Percentiles rank a stretch among this genome's conserved stretches.
Conservation (phyloP, 306 rosid genomes). For the Sphenostylis stenocarpa region DNA sequence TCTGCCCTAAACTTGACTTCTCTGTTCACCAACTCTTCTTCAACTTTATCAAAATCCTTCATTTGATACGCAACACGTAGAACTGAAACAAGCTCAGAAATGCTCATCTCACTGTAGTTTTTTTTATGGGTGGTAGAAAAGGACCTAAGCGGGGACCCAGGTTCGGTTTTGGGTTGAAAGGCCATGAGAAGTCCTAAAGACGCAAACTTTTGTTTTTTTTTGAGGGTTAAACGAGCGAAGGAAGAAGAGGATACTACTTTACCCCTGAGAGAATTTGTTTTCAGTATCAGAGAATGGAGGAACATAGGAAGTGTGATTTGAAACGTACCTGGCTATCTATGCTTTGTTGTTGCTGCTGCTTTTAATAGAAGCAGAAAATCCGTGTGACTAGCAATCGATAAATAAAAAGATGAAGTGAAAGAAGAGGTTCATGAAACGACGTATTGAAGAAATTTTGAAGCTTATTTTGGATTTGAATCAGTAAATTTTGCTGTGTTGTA, state of each 20-base stretch:
- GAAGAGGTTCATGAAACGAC: too few relatives aligned
- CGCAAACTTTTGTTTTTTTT: neutral
- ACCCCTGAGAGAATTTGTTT: neutral
- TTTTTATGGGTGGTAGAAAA: neutral
- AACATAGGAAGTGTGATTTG: neutral
- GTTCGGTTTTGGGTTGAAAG: neutral
- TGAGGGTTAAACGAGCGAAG: neutral
- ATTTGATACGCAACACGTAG: neutral
- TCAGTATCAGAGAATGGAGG: neutral
- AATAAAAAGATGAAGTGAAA: too few relatives aligned
- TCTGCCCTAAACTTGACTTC: neutral
- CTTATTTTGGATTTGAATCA: too few relatives aligned
- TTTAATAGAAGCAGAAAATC: too few relatives aligned
- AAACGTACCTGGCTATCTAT: neutral
- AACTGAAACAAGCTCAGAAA: constrained; percentile 1
- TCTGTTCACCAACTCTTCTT: constrained; percentile 2
- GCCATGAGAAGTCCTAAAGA: constrained; percentile 9
- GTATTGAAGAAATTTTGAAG: too few relatives aligned
- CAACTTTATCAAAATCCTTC: constrained; percentile 11
- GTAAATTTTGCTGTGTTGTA: too few relatives aligned
- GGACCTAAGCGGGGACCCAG: neutral
- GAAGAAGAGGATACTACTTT: neutral
- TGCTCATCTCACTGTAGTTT: neutral
- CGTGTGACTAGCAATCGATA: too few relatives aligned
- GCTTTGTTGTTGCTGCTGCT: too few relatives aligned